A percentile compares a stretch with the other conserved stretches of the same genome.
These are phyloP conservation scores for Trifolium pratense DNA, from an alignment of 306 rosid species.

Conservation along the genomic window DNA sequence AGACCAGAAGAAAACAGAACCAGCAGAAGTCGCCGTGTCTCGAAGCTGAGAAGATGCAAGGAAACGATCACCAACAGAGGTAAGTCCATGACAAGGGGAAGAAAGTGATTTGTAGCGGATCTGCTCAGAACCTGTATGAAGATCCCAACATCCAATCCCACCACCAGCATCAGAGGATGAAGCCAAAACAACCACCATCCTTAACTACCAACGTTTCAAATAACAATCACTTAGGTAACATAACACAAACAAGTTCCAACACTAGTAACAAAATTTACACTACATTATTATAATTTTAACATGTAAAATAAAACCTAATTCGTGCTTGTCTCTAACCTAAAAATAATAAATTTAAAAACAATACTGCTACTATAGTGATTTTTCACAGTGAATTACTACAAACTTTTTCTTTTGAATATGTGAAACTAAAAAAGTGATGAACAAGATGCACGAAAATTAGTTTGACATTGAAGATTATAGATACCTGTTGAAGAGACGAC, in stretches of 20 bases:
- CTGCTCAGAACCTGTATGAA: constrained; percentile 67
- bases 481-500: neutral
- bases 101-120: constrained; percentile 76
- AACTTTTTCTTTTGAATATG: neutral
- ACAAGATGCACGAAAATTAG: neutral
- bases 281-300: neutral
- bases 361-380: neutral
- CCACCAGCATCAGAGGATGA: constrained; percentile 65
- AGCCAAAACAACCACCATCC: constrained; percentile 72
- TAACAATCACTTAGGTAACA: neutral
- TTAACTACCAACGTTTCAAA: neutral
- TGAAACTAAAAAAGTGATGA: neutral
- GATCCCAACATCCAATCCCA: constrained; percentile 85
- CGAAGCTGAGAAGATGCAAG: constrained; percentile 73
- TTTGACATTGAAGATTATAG: neutral
- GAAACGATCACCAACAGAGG: constrained; percentile 64
- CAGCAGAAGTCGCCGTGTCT: constrained; percentile 49
- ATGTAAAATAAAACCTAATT: neutral
- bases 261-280: neutral
- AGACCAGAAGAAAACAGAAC: constrained; percentile 73
- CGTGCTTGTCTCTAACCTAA: neutral
- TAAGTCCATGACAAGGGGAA: constrained; percentile 74
- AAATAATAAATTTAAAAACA: neutral
- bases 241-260: neutral
- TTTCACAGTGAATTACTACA: neutral